Evolutionary conservation across 331 rosid species (phyloP), one percentile per base, ranked within the genome.

Genomic region (Cydonia oblonga): DNA sequence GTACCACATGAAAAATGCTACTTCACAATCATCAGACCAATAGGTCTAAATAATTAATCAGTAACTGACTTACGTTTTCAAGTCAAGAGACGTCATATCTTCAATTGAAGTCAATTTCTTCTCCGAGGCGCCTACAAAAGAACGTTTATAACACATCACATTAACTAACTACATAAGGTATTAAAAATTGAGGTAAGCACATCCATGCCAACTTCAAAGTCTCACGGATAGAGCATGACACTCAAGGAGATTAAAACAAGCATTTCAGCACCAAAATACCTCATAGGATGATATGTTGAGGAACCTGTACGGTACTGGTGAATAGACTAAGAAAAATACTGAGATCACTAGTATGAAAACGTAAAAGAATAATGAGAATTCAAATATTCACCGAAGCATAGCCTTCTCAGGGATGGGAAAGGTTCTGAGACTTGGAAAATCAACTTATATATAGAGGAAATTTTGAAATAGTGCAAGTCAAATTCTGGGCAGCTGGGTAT

Each of bases 81-180:
- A 83, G 88, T 91, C 96, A 46, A 95, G 87, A 74, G 93, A 81
- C 28, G 98, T 71, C 46, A 91, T 84, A 49, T 91, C 99, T 64
- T 88, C 96, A 62, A 91, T 80, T 58, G 92, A 62, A 76, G 86
- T 82, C 74, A 82, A 42, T 72, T 79, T 88, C 78, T 85, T 91
- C 76, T 91, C 99, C 3, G 73, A 51, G 73, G 90, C 70, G 54
- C 96, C 99, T 91, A 87, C 84, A 76, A 71, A 76, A 54, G 72
- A 75, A 82, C 46, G 44, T 81, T 40, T 28, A 75, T 73, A 82
- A 66, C 68, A 54, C 60, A 66, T 49, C 66, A 71, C 40, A 78
- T 78, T 54, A 67, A 57, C 67, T 60, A 70, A 76, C 33, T 42
- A 20, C 63, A 6, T 56, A 77, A 57, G 30, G 18, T 18, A 16